Evolutionary conservation across 805 yeast species (phyloP), one percentile per base, ranked within the genome.

Genomic region (Nakazawaea anatomiae): DNA sequence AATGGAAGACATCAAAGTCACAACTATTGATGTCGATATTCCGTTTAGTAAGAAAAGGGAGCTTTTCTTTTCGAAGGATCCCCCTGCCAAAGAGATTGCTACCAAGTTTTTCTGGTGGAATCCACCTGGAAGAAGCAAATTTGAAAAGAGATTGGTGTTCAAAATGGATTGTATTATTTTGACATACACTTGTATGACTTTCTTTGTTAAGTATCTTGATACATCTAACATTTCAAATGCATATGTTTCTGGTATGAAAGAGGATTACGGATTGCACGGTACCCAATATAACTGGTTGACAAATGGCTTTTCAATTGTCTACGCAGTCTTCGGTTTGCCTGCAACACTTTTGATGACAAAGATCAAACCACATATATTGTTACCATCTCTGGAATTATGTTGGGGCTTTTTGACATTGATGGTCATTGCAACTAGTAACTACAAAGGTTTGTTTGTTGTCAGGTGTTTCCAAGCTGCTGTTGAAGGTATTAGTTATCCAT

Each of bases 191-290:
- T 69, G 75, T 54, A 61, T 73, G 36, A 58, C 70, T 2, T 74
- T 73, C 55, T 73, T 75, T 72, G 70, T 72, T 52, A 82, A 82
- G 56, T 82, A 80, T 60, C 70, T 83, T 34, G 87, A 82, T 62
- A 70, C 83, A 57, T 69, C 77, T 11, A 81, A 80, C 50, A 63
- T 80, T 41, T 66, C 75, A 34, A 75, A 78, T 57, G 87, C 88
- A 2, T 83, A 82, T 59, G 83, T 82, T n/a, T 73, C 81, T 9
- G 88, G 88, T 8, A 79, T 83, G 86, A 73, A 79, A 56, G 80
- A 79, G 51, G 86, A 40, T 28, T 48, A 38, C 28, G 43, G 54
- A 25, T 58, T 68, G 63, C 49, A 55, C 9, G 69, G 68, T 7
- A 45, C 55, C 39, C 54, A 65, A 40, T 64, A 60, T 52, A 62